Evolutionary conservation across 2,329 filamentous ascomycete species (phyloP).

Genomic region (Cercospora sp.): DNA sequence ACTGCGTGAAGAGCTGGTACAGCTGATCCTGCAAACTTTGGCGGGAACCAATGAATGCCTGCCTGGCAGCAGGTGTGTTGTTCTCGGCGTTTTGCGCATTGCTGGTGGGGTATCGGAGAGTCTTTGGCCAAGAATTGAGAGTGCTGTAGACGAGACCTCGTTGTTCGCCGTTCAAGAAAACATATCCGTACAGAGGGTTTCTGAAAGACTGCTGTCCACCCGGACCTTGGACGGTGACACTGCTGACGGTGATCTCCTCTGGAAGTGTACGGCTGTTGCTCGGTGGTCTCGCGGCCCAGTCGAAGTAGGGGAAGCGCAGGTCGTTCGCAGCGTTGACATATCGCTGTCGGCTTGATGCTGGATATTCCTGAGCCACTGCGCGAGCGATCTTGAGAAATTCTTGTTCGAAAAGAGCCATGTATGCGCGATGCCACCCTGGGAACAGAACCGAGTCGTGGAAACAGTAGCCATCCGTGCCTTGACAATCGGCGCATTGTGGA

Average conservation of each 20-base stretch:
- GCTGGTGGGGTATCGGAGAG: constrained; percentile 31
- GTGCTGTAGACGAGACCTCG: constrained; percentile 26
- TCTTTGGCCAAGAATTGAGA: constrained; percentile 27
- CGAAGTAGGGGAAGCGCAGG: constrained; percentile 35
- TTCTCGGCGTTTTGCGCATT: constrained; percentile 23
- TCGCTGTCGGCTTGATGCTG: constrained; percentile 8
- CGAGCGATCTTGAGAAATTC: constrained; percentile 28
- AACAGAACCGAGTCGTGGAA: constrained; percentile 32
- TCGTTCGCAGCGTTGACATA: constrained; percentile 27
- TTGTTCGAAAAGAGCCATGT: constrained; percentile 34
- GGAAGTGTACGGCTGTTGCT: constrained; percentile 21
- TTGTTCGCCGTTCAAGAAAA: constrained; percentile 25
- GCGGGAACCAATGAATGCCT: constrained; percentile 24
- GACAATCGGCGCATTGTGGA: constrained; percentile 24
- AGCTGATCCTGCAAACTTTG: constrained; percentile 31
- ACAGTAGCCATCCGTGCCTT: constrained; percentile 31
- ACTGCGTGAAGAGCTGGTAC: constrained; percentile 32
- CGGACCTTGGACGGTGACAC: constrained; percentile 30
- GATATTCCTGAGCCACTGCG: constrained; percentile 25
- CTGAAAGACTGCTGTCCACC: constrained; percentile 22
- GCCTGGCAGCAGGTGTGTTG: constrained; percentile 19
- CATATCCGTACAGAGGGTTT: constrained; percentile 36
- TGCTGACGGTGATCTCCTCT: constrained; percentile 27
- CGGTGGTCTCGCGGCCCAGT: constrained; percentile 30
- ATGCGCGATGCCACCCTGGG: constrained; percentile 33